Conservation (phyloP, 371 early-diverging fungal genomes). For the Mucor racemosus region DNA sequence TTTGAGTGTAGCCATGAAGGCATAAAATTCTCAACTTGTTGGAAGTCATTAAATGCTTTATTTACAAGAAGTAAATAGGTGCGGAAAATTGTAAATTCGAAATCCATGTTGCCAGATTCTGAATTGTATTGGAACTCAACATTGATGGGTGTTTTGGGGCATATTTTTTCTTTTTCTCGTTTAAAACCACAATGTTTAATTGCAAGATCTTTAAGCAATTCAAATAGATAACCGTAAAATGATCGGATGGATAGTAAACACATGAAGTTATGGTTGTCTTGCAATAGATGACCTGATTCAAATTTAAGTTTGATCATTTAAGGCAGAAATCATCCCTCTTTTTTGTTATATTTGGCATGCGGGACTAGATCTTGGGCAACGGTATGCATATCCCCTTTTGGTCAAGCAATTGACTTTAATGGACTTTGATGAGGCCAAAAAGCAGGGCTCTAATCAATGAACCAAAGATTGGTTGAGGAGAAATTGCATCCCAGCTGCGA, state of each 20-base stretch:
- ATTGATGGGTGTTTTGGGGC: neutral
- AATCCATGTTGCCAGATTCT: neutral
- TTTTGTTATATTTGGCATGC: too few species aligned
- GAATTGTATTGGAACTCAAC: neutral
- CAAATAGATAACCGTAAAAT: neutral
- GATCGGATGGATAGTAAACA: neutral
- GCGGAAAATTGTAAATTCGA: neutral
- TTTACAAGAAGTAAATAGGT: neutral
- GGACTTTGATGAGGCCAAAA: neutral
- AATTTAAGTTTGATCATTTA: neutral
- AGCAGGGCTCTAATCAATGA: neutral
- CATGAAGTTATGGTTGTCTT: neutral
- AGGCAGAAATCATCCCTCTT: neutral
- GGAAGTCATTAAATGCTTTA: neutral
- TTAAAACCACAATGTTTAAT: neutral
- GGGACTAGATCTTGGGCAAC: neutral
- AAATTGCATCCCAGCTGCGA: neutral
- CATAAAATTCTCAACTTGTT: conserved; percentile 57
- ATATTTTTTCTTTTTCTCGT: neutral
- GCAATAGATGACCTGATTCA: neutral
- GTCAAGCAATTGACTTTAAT: too few species aligned
- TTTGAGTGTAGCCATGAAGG: conserved; percentile 75
- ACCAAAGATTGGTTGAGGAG: neutral
- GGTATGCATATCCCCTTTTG: too few species aligned
- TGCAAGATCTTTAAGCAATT: neutral